A percentile compares a stretch with the other conserved stretches of the same genome.
These are phyloP conservation scores for Aspergillus sclerotialis DNA, from an alignment of 2,329 filamentous ascomycete genomes.

Conservation along the genomic window DNA sequence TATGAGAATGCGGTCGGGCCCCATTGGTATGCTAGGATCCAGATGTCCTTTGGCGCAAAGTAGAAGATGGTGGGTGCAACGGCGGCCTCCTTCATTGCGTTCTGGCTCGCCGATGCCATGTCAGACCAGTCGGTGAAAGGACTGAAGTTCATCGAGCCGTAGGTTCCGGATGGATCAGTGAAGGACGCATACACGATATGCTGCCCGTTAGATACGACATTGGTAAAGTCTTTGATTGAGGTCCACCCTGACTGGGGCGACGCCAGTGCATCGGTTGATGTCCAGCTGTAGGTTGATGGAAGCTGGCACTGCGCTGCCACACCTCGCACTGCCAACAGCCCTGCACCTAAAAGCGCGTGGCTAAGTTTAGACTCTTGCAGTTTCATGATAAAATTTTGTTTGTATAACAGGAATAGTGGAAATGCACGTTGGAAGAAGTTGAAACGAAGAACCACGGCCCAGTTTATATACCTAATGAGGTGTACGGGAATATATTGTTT, in stretches of 20 bases:
- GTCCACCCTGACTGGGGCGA: slow-evolving; percentile 48
- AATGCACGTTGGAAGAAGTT: too few relatives aligned
- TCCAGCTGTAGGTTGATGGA: slow-evolving; percentile 53
- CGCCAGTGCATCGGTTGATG: slow-evolving; percentile 45
- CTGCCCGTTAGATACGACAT: slow-evolving; percentile 49
- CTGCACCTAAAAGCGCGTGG: neutral
- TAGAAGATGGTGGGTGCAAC: slow-evolving; percentile 59
- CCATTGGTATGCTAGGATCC: slow-evolving; percentile 63
- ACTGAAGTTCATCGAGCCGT: slow-evolving; percentile 54
- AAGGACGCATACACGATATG: slow-evolving; percentile 55
- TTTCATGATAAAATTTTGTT: neutral
- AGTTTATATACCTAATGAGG: too few relatives aligned
- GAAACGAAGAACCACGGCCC: too few relatives aligned
- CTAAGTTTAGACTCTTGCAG: neutral
- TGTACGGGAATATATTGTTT: too few relatives aligned
- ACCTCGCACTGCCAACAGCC: neutral
- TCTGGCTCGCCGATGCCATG: slow-evolving; percentile 49
- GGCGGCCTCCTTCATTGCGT: slow-evolving; percentile 37
- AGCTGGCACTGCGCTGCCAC: slow-evolving; percentile 37
- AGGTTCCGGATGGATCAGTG: slow-evolving; percentile 38
- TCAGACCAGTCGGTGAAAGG: slow-evolving; percentile 48
- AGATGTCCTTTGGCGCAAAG: slow-evolving; percentile 54
- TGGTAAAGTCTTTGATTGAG: slow-evolving; percentile 58
- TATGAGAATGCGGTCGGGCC: slow-evolving; percentile 55
- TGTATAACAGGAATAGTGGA: too few relatives aligned